phyloP scores from a whole-genome alignment of 2,329 filamentous ascomycete genomes.

The Fusarium camptoceras region DNA sequence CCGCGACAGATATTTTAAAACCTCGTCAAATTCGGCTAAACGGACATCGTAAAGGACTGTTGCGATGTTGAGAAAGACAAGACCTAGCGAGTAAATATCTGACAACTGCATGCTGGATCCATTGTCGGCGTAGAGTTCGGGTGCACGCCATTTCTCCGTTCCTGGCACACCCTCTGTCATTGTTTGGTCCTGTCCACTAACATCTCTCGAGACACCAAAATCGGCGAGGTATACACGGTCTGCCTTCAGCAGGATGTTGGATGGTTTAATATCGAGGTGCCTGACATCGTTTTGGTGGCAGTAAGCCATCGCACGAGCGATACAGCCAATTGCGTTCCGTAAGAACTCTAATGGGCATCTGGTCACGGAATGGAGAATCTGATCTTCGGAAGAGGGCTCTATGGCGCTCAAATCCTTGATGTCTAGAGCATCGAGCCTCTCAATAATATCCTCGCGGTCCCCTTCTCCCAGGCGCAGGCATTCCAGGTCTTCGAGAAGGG shows the following conservation, averaged over 20 bases:
- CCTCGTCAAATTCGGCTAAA: constrained; percentile 55
- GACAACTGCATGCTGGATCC: constrained; percentile 60
- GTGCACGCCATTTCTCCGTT: constrained; percentile 59
- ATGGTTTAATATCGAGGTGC: constrained; percentile 62
- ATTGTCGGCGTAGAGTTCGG: constrained; percentile 55
- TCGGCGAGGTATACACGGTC: constrained; percentile 61
- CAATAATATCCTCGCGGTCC: constrained; percentile 56
- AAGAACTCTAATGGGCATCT: constrained; percentile 57
- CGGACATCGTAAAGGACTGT: constrained; percentile 57
- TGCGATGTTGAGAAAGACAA: constrained; percentile 59
- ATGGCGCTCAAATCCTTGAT: constrained; percentile 54
- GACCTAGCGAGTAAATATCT: constrained; percentile 62
- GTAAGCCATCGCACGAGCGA: constrained; percentile 57
- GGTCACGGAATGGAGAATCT: constrained; percentile 36
- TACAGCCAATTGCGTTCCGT: constrained; percentile 58
- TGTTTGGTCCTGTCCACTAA: constrained; percentile 58
- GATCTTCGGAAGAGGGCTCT: constrained; percentile 43
- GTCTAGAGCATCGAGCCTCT: constrained; percentile 54
- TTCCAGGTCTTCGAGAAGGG: constrained; percentile 59
- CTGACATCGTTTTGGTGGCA: constrained; percentile 58
- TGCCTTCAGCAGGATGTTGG: constrained; percentile 60
- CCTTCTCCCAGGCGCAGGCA: constrained; percentile 53
- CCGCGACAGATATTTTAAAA: constrained; percentile 48
- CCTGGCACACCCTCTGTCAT: constrained; percentile 57
- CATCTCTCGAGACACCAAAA: constrained; percentile 62